These are phyloP conservation scores for Moesziomyces sp. DNA, from an alignment of 1,284 basidiomycete genomes.

Conservation along the genomic window DNA sequence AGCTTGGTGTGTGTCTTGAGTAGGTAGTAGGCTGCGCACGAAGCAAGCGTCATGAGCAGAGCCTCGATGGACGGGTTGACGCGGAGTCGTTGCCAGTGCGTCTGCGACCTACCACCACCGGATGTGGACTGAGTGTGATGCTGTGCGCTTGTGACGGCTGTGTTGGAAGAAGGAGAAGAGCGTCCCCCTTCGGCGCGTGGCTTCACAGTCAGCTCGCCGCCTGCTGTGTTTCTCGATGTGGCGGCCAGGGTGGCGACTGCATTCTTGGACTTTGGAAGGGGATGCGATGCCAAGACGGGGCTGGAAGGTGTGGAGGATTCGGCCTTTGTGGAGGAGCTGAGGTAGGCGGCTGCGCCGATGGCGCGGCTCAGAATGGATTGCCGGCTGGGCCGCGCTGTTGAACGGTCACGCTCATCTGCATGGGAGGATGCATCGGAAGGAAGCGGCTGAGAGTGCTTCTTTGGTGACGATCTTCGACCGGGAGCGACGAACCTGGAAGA, in stretches of 20 bases:
- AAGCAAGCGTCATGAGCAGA: conserved; percentile 32
- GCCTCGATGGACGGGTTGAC: conserved; percentile 45
- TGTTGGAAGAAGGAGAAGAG: conserved; percentile 22
- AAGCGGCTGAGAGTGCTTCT: conserved; percentile 10
- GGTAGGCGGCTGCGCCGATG: conserved; percentile 14
- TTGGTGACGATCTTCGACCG: conserved; percentile 14
- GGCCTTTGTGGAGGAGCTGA: conserved; percentile 10
- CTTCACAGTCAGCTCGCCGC: conserved; percentile 8
- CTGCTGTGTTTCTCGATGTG: conserved; percentile 3
- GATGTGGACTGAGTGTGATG: conserved; percentile 1
- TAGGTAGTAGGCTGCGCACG: conserved; percentile 33
- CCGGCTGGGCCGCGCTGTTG: conserved; percentile 13
- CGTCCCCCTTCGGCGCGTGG: conserved; percentile 11
- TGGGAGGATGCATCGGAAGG: conserved; percentile 16
- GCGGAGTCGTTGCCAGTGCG: conserved; percentile 22
- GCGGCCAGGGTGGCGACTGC: background rate
- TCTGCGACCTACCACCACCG: background rate
- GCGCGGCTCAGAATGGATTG: conserved; percentile 26
- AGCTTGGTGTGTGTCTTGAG: conserved; percentile 32
- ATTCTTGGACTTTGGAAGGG: conserved; percentile 5
- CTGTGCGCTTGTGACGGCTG: conserved; percentile 4
- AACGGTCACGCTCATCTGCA: conserved; percentile 1
- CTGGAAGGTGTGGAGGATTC: conserved; percentile 1
- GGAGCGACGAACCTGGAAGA: conserved; percentile 2
- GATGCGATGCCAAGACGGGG: background rate